phyloP scores from a whole-genome alignment of 805 yeast species.

The fission yeast (Schizosaccharomyces pombe) region DNA sequence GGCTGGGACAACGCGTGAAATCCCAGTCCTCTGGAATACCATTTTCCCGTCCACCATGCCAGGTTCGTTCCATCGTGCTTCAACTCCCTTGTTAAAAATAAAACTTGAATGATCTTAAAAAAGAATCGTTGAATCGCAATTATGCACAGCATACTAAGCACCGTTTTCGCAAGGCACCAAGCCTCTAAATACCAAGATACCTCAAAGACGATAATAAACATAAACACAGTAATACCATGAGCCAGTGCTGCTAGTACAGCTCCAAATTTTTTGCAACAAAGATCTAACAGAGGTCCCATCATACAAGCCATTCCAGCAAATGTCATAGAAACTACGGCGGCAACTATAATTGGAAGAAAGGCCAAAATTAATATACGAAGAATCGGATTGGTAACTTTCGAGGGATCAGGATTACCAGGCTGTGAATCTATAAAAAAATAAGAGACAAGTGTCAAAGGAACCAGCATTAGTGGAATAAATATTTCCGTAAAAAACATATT shows the following conservation, averaged over 20 bases:
- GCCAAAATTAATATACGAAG: constrained; percentile 37
- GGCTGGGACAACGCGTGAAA: constrained; percentile 91
- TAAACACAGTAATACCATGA: constrained; percentile 78
- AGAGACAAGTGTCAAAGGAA: constrained; percentile 46
- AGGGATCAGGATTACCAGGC: constrained; percentile 37
- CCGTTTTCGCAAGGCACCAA: constrained; percentile 65
- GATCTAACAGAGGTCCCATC: constrained; percentile 83
- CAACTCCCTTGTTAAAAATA: constrained; percentile 78
- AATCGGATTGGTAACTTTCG: constrained; percentile 29
- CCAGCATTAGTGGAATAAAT: constrained; percentile 43
- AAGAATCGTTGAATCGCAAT: constrained; percentile 70
- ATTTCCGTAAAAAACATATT: constrained; percentile 65
- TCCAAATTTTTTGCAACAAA: constrained; percentile 94
- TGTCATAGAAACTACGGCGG: constrained; percentile 61
- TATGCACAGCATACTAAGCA: constrained; percentile 65
- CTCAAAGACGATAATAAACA: constrained; percentile 71
- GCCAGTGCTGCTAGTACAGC: constrained; percentile 88
- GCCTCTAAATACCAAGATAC: constrained; percentile 95
- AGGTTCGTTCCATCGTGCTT: constrained; percentile 86
- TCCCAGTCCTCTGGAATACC: constrained; percentile 90
- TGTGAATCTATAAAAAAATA: constrained; percentile 68
- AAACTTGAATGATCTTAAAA: constrained; percentile 60
- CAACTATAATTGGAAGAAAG: constrained; percentile 73
- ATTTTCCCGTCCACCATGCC: constrained; percentile 99
- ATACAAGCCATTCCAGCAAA: constrained; percentile 77